Base-by-base conservation (phyloP, 495 filamentous ascomycete genomes). In the Xylaria venustula region DNA sequence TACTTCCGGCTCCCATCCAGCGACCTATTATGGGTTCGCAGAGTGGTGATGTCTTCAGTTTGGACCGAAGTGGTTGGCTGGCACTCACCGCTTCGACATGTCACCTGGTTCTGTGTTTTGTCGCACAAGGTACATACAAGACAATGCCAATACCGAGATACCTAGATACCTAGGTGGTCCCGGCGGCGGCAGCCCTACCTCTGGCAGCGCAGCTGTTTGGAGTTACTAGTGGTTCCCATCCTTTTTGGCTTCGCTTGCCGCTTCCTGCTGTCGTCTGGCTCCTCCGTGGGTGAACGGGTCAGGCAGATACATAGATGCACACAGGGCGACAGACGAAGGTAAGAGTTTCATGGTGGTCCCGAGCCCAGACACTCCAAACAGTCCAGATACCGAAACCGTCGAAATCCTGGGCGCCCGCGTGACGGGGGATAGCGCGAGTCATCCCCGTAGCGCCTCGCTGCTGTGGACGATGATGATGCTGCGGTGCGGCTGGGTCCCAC, bases 401-500 rank as follows among this genome's bases (percentile, higher is more conserved):
- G 23, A 50, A 49, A 58, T 5, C 46, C 56, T 23, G 45, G 46
- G 48, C 41, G 26, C 50, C 30, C 49, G 58, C 58, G 58, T 47
- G 49, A 61, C 48, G 58, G 26, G 50, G 30, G 17, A 34, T 53
- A 41, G 52, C 53, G 52, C 60, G 60, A 62, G 60, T 62, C 60
- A 62, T 62, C 60, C 51, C 52, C 51, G 41, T 55, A 46, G 45
- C 52, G 51, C 52, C 45, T 45, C 37, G 52, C 52, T 45, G 42
- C 52, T 45, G 42, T 40, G 51, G 52, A 62, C 48, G 52, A 54
- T 55, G 59, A 54, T 46, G 49, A 32, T 54, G 60, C 40, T 44
- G 53, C 40, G 3, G 25, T 62, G 60, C 60, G 51, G 60, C 52
- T 62, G 53, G 60, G 51, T 23, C 60, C 52, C 50, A 62, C 52